Evolutionary conservation across 164 flowering plant species (phyloP).

Genomic region (Dillenia suffruticosa): DNA sequence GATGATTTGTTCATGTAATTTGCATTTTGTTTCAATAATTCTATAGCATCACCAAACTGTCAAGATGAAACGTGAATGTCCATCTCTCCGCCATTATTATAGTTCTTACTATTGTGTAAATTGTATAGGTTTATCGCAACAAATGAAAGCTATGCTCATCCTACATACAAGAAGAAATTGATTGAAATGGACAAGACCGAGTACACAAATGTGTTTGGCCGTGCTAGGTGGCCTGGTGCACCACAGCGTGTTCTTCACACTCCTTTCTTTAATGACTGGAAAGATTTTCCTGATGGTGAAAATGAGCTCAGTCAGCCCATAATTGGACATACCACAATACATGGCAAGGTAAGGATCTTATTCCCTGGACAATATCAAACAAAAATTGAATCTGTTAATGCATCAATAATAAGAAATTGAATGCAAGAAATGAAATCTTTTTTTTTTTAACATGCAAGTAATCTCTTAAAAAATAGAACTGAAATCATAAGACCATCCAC

Average conservation of each 20-base stretch:
- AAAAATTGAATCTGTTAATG: background rate
- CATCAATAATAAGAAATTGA: too few species aligned
- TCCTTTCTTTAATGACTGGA: conserved; percentile 58
- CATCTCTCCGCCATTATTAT: too few species aligned
- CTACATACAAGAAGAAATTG: conserved; percentile 49
- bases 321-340: conserved; percentile 69
- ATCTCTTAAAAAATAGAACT: background rate
- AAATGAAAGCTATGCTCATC: conserved; percentile 88
- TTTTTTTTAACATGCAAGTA: background rate
- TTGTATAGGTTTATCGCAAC: conserved; percentile 76
- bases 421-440: background rate
- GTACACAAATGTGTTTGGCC: conserved; percentile 73
- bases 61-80: too few species aligned
- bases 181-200: conserved; percentile 47
- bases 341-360: conserved; percentile 52
- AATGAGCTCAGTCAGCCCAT: conserved; percentile 65
- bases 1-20: too few species aligned
- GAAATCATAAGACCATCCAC: too few species aligned
- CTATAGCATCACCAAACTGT: too few species aligned
- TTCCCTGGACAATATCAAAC: background rate
- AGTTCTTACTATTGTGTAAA: background rate
- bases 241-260: conserved; percentile 76
- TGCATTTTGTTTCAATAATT: too few species aligned
- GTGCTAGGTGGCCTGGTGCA: conserved; percentile 95
- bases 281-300: conserved; percentile 53